A percentile compares a stretch with the other conserved stretches of the same genome.
Conservation (phyloP, 2,329 filamentous ascomycete genomes). For the Plectosphaerella plurivora region DNA sequence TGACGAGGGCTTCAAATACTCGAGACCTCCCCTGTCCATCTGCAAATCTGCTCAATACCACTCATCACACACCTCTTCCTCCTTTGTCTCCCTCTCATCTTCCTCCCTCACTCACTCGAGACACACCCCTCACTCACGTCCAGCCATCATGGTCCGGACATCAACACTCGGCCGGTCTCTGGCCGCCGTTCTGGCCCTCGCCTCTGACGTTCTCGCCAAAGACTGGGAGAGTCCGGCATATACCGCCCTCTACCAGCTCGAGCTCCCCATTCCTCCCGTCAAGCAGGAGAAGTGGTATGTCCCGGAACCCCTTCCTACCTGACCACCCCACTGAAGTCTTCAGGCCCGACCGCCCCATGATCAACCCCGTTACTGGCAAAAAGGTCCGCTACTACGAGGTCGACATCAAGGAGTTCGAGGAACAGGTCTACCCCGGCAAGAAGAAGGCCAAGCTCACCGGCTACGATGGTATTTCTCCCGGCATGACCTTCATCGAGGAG, state of each 20-base stretch:
- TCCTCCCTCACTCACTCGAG: background rate
- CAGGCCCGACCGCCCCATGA: conserved; percentile 10
- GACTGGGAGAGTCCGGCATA: conserved; percentile 27
- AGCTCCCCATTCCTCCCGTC: conserved; percentile 39
- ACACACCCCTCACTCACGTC: too few species aligned
- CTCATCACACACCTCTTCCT: conserved; percentile 3
- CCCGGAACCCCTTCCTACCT: background rate
- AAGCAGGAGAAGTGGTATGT: conserved; percentile 33
- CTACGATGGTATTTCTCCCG: conserved; percentile 45
- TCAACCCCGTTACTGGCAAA: conserved; percentile 23
- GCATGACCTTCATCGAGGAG: conserved; percentile 41
- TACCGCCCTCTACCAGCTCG: conserved; percentile 28
- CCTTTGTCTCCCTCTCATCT: background rate
- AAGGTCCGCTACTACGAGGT: conserved; percentile 23
- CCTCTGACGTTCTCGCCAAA: conserved; percentile 10
- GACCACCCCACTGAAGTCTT: background rate
- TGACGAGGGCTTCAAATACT: conserved; percentile 6
- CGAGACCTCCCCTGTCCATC: background rate
- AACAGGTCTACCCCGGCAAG: conserved; percentile 17
- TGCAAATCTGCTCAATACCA: background rate
- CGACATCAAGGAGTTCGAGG: conserved; percentile 16
- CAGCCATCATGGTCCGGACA: conserved; percentile 6
- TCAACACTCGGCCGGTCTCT: conserved; percentile 9
- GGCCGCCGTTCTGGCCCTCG: conserved; percentile 6
- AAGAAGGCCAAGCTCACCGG: conserved; percentile 22